Conservation (phyloP, 768 basidiomycete species). For the Rhizopogon vinicolor region DNA sequence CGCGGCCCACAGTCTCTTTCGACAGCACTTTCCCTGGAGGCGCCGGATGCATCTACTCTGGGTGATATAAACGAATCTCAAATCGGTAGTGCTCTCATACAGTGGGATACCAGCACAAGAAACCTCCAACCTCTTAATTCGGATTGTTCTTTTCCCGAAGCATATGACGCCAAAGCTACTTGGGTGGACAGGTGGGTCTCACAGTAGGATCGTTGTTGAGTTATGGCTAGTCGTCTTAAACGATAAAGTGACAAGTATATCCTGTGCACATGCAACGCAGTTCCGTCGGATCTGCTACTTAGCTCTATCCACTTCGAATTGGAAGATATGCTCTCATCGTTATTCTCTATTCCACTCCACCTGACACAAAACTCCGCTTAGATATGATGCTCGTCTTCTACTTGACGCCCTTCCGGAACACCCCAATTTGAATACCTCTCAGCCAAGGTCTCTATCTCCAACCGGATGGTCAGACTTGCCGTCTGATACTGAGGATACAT, state of each 20-base stretch:
- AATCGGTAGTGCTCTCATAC: conserved; percentile 31
- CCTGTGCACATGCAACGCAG: neutral
- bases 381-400: conserved; percentile 79
- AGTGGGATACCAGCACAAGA: conserved; percentile 20
- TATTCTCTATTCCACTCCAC: conserved; percentile 7
- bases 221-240: neutral
- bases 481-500: conserved; percentile 82
- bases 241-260: neutral
- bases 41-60: conserved; percentile 6
- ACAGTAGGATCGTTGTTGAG: conserved; percentile 4
- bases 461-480: conserved; percentile 82
- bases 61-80: conserved; percentile 3
- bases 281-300: conserved; percentile 3
- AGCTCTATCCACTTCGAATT: neutral
- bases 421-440: neutral
- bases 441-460: conserved; percentile 34
- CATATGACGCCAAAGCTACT: conserved; percentile 26
- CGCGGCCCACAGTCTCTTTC: conserved; percentile 42
- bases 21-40: conserved; percentile 34
- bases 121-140: neutral
- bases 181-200: conserved; percentile 85
- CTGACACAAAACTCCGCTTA: conserved; percentile 29
- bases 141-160: conserved; percentile 4
- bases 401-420: conserved; percentile 44
- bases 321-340: conserved; percentile 15